These are phyloP conservation scores for Cytospora piceicola DNA, from an alignment of 2,329 filamentous ascomycete genomes.

Conservation along the genomic window DNA sequence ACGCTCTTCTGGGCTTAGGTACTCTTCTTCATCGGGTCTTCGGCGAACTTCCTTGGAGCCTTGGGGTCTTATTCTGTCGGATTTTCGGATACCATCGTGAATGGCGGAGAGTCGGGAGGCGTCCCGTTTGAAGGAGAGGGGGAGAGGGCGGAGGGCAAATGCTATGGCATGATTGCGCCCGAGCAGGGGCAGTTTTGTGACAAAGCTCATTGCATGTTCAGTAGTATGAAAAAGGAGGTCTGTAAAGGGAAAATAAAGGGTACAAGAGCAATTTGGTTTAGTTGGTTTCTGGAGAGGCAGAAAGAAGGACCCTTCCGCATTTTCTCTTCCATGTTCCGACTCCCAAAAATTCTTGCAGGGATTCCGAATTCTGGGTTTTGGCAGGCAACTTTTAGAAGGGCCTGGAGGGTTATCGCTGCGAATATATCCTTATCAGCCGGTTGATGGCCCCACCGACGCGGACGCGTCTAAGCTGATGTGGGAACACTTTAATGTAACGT, in stretches of 20 bases:
- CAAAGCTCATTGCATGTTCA: constrained; percentile 29
- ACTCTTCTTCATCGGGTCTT: constrained; percentile 18
- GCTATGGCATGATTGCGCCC: constrained; percentile 20
- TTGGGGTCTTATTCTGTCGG: constrained; percentile 41
- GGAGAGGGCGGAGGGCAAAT: constrained; percentile 15
- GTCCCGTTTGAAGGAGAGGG: constrained; percentile 40
- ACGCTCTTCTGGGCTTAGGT: constrained; percentile 34
- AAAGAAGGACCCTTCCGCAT: neutral
- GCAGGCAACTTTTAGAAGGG: neutral
- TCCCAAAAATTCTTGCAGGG: constrained; percentile 16
- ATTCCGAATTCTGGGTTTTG: too few species aligned
- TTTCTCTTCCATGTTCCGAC: neutral
- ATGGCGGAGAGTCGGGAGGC: constrained; percentile 69
- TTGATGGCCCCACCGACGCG: neutral
- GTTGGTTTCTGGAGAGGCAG: too few species aligned
- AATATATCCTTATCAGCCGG: neutral
- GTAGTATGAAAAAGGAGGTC: neutral
- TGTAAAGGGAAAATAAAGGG: neutral
- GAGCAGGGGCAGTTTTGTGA: constrained; percentile 24
- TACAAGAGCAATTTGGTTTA: neutral
- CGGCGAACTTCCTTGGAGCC: constrained; percentile 33
- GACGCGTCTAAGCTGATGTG: neutral
- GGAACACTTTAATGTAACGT: neutral
- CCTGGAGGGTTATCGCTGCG: neutral
- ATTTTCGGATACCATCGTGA: constrained; percentile 63